Conservation (phyloP, 2,329 filamentous ascomycete genomes). For the Xylariaceae sp. region DNA sequence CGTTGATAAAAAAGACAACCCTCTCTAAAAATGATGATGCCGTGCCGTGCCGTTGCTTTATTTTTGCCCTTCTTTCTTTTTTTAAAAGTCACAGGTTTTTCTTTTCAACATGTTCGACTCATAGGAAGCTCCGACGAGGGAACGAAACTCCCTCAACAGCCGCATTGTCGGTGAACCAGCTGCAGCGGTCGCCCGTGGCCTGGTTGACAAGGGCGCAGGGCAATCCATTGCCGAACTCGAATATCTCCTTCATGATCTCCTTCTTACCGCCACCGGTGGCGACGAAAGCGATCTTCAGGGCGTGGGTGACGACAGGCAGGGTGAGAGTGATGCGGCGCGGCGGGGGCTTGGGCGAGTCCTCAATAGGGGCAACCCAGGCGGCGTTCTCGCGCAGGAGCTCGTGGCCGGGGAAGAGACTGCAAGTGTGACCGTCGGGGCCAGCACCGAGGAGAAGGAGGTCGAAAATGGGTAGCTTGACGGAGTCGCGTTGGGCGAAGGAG, state of each 20-base stretch:
- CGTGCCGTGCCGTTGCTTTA: not conserved
- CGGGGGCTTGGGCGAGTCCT: slow-evolving; percentile 92
- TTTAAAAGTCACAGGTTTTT: not conserved
- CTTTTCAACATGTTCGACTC: not conserved
- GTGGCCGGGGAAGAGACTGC: slow-evolving; percentile 90
- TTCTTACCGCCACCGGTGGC: slow-evolving; percentile 87
- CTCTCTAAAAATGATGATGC: not conserved
- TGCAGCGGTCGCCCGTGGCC: slow-evolving; percentile 75
- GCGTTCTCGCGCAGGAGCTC: slow-evolving; percentile 77
- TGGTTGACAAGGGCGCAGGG: slow-evolving; percentile 88
- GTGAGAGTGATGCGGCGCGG: slow-evolving; percentile 86
- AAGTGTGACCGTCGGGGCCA: slow-evolving; percentile 94
- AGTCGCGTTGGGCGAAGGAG: slow-evolving; percentile 86
- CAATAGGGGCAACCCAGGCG: slow-evolving; percentile 89
- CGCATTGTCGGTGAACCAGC: slow-evolving; percentile 88
- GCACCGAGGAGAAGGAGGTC: slow-evolving; percentile 90
- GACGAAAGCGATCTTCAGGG: slow-evolving; percentile 81
- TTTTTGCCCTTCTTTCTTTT: not conserved
- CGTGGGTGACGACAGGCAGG: slow-evolving; percentile 83
- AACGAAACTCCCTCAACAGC: slow-evolving; percentile 83
- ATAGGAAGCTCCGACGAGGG: slow-evolving; percentile 64
- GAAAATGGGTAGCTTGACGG: slow-evolving; percentile 90
- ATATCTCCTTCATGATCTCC: slow-evolving; percentile 87
- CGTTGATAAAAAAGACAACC: too few relatives aligned
- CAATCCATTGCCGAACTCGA: slow-evolving; percentile 73